Percentiles rank a stretch among this genome's conserved stretches.
These are phyloP conservation scores for Phytopythium vexans DNA, from an alignment of 352 stramenopile species.

Conservation along the genomic window DNA sequence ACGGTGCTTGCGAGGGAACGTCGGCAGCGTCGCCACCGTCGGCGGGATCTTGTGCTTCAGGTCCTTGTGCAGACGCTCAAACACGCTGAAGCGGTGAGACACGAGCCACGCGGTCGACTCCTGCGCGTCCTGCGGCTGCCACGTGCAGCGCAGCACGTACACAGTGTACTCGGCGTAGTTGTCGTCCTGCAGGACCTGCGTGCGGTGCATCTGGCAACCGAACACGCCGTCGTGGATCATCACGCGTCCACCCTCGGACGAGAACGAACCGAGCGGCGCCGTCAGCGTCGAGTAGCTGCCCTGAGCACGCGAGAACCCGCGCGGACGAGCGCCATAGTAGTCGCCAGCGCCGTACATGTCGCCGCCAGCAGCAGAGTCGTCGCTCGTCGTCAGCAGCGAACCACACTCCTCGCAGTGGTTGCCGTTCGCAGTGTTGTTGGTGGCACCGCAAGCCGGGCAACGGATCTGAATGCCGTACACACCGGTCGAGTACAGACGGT, in stretches of 20 bases:
- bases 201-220: constrained; percentile 82
- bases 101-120: constrained; percentile 64
- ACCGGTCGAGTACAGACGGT: constrained; percentile 66
- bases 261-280: constrained; percentile 71
- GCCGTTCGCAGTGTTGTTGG: constrained; percentile 86
- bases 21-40: constrained; percentile 54
- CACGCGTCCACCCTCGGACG: constrained; percentile 71
- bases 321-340: constrained; percentile 63
- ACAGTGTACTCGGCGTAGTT: constrained; percentile 89
- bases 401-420: constrained; percentile 87
- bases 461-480: constrained; percentile 87
- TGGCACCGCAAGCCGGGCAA: constrained; percentile 79
- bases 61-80: constrained; percentile 72
- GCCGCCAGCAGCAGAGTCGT: constrained; percentile 38
- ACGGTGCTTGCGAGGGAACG: constrained; percentile 84
- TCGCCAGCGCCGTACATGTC: constrained; percentile 18
- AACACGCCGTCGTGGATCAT: constrained; percentile 87
- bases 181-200: constrained; percentile 84
- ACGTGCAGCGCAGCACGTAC: constrained; percentile 84
- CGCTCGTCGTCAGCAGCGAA: constrained; percentile 77
- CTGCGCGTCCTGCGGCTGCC: constrained; percentile 59
- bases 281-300: constrained; percentile 59
- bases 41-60: constrained; percentile 71
- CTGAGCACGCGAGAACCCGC: constrained; percentile 58
- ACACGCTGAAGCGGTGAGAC: constrained; percentile 71